Conservation (phyloP, 2,329 filamentous ascomycete genomes). For the Pezicula neosporulosa region DNA sequence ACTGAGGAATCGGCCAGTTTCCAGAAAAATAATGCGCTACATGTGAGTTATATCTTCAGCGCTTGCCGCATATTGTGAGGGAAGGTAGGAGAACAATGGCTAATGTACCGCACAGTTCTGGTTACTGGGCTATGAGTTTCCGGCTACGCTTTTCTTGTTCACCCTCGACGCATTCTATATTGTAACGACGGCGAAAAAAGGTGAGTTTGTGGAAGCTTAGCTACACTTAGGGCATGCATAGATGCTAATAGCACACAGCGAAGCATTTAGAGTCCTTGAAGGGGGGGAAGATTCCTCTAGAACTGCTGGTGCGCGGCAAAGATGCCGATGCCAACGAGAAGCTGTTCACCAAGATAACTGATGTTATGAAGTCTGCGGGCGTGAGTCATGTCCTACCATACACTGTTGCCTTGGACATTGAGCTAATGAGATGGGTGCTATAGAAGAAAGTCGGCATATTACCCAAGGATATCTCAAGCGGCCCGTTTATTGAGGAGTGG, state of each 20-base stretch:
- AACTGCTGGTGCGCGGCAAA: slow-evolving; percentile 89
- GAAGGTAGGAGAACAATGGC: slow-evolving; percentile 5
- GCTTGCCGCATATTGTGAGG: not conserved
- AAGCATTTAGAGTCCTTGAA: slow-evolving; percentile 92
- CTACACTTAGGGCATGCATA: not conserved
- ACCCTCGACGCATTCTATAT: slow-evolving; percentile 86
- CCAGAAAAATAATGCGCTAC: slow-evolving; percentile 94
- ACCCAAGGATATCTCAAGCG: slow-evolving; percentile 77
- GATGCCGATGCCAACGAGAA: slow-evolving; percentile 89
- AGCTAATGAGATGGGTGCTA: slow-evolving; percentile 9
- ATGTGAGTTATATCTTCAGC: slow-evolving; percentile 57
- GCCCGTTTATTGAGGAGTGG: slow-evolving; percentile 96
- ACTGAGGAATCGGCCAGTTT: slow-evolving; percentile 84
- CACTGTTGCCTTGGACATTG: not conserved
- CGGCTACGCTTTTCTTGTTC: slow-evolving; percentile 89
- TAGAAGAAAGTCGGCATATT: slow-evolving; percentile 89
- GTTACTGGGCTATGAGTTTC: slow-evolving; percentile 98
- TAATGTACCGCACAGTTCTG: slow-evolving; percentile 66
- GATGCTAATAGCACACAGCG: slow-evolving; percentile 51
- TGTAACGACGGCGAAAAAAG: slow-evolving; percentile 96
- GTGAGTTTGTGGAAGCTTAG: slow-evolving; percentile 39
- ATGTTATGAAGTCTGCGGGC: slow-evolving; percentile 83
- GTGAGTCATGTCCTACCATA: slow-evolving; percentile 49
- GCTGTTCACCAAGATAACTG: slow-evolving; percentile 78
- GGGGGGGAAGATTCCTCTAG: slow-evolving; percentile 86